Conservation (phyloP, 345 rosid genomes). For the Citrus cavaleriei region DNA sequence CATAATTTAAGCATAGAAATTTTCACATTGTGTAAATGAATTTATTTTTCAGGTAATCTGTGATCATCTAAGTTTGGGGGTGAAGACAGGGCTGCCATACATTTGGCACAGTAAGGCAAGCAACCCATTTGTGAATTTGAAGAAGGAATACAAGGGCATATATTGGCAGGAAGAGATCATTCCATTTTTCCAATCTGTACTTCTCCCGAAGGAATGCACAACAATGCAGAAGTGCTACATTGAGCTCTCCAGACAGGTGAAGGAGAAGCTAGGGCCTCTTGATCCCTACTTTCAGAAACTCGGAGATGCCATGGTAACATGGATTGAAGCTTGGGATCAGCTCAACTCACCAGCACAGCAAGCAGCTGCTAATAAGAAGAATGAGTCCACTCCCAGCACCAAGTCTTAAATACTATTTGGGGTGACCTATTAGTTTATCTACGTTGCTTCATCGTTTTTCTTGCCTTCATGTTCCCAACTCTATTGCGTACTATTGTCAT, state of each 20-base stretch:
- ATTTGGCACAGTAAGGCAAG: slow-evolving; percentile 34
- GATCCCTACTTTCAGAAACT: slow-evolving; percentile 35
- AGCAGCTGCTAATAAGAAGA: neutral
- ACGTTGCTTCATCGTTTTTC: too few species aligned
- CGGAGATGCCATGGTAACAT: slow-evolving; percentile 35
- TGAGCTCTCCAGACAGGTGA: slow-evolving; percentile 32
- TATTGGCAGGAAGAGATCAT: slow-evolving; percentile 40
- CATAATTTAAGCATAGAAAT: too few species aligned
- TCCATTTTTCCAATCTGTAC: slow-evolving; percentile 32
- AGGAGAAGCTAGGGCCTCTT: slow-evolving; percentile 22
- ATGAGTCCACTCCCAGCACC: neutral
- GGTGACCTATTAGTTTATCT: too few species aligned
- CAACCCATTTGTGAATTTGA: slow-evolving; percentile 36
- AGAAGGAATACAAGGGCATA: slow-evolving; percentile 37
- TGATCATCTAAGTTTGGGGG: slow-evolving; percentile 30
- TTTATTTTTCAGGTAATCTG: slow-evolving; percentile 25
- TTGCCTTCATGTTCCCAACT: too few species aligned
- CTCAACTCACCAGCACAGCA: slow-evolving; percentile 12
- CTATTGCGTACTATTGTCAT: too few species aligned
- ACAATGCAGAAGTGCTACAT: slow-evolving; percentile 29
- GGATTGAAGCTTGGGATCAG: slow-evolving; percentile 40
- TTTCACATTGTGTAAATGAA: neutral
- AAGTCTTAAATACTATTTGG: neutral
- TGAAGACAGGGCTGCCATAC: slow-evolving; percentile 33
- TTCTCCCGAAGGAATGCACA: slow-evolving; percentile 32